A percentile compares a stretch with the other conserved stretches of the same genome.
These are phyloP conservation scores for Stachybotrys echinatus DNA, from an alignment of 2,329 filamentous ascomycete species.

Conservation along the genomic window DNA sequence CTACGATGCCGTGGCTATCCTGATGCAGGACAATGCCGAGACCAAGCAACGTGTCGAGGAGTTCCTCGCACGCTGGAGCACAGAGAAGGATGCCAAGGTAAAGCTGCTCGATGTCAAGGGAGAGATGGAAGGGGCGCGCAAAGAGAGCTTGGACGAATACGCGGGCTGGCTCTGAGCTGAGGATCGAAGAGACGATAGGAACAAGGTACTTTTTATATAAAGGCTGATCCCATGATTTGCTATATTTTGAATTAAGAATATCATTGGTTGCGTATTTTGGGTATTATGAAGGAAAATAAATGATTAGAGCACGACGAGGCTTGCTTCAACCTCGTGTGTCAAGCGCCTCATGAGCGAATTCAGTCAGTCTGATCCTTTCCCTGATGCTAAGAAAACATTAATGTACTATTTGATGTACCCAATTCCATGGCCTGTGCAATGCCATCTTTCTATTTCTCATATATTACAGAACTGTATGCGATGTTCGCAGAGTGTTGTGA, in stretches of 20 bases:
- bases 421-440: background rate
- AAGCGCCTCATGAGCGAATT: too few relatives aligned
- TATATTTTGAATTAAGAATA: background rate
- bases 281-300: too few relatives aligned
- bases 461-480: background rate
- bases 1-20: slow-evolving; percentile 79
- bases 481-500: background rate
- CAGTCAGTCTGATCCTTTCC: too few relatives aligned
- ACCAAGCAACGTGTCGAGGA: slow-evolving; percentile 55
- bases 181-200: background rate
- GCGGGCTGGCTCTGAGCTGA: slow-evolving; percentile 34
- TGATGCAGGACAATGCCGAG: slow-evolving; percentile 67
- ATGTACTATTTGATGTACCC: too few relatives aligned
- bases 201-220: too few relatives aligned
- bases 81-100: slow-evolving; percentile 55
- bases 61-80: slow-evolving; percentile 62
- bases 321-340: too few relatives aligned
- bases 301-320: too few relatives aligned
- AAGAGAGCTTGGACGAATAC: slow-evolving; percentile 39
- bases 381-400: too few relatives aligned
- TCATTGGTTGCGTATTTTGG: background rate
- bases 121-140: slow-evolving; percentile 62
- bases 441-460: background rate
- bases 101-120: slow-evolving; percentile 65
- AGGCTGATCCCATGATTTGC: too few relatives aligned